These are phyloP conservation scores for Lentithecium fluviatile DNA, from an alignment of 495 filamentous ascomycete species.

Conservation along the genomic window DNA sequence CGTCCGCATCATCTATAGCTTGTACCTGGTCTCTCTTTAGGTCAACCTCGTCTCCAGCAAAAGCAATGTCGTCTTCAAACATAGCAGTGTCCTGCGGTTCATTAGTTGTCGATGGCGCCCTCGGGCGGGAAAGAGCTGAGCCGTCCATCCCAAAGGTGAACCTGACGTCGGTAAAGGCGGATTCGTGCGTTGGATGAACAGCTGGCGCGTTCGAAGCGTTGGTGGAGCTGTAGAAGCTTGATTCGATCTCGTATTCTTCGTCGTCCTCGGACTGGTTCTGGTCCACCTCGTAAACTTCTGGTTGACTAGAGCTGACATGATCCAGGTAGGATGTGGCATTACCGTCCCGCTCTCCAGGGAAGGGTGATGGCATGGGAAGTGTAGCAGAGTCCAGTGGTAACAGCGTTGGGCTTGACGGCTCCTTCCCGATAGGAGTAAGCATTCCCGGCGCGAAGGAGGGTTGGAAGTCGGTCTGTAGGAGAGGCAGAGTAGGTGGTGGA, in stretches of 20 bases:
- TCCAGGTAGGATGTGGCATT: conserved; percentile 28
- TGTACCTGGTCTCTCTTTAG: too few relatives aligned
- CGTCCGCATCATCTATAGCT: too few relatives aligned
- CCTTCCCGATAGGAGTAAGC: conserved; percentile 25
- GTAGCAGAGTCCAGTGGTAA: conserved; percentile 31
- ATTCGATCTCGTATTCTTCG: conserved; percentile 12
- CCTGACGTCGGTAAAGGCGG: conserved; percentile 31
- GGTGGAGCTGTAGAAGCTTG: conserved; percentile 29
- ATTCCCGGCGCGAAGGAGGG: not conserved
- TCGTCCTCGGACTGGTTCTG: conserved; percentile 4
- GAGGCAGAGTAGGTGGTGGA: conserved; percentile 36
- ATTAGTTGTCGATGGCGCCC: not conserved
- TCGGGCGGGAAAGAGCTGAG: conserved; percentile 12
- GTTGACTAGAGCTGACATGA: not conserved
- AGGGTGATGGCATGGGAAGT: conserved; percentile 40
- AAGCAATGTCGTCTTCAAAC: not conserved
- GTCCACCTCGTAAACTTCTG: not conserved
- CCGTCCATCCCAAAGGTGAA: conserved; percentile 35
- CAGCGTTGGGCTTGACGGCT: conserved; percentile 27
- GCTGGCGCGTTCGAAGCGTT: conserved; percentile 9
- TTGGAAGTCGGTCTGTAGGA: conserved; percentile 27
- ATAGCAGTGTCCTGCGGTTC: not conserved
- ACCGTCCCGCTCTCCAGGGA: conserved; percentile 34
- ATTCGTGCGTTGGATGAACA: conserved; percentile 28
- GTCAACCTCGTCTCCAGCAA: too few relatives aligned